Evolutionary conservation across 2,329 filamentous ascomycete species (phyloP), one percentile per base, ranked within the genome.

Genomic region (Verticillium longisporum): DNA sequence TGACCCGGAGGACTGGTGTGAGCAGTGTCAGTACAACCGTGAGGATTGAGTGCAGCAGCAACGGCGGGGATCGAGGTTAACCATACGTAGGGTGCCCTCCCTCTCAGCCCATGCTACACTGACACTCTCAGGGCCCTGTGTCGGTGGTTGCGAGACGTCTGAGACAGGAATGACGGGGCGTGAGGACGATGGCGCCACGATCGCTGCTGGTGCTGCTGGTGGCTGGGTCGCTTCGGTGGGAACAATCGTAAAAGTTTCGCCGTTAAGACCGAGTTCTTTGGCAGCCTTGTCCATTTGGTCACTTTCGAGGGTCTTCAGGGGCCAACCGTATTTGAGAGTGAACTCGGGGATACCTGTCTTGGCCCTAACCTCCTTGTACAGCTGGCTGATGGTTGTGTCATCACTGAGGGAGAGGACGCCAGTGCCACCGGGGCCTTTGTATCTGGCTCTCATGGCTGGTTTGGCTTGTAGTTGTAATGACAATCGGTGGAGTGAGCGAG

Each of bases 291-390:
- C 69, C 65, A 75, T 72, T 61, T 84, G 79, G 34, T 83, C 80
- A 10, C 88, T 77, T 38, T 86, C 80, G 15, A 98, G 81, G 0
- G 85, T 79, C 69, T 88, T 86, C 31, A 91, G 88, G 1, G 94
- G 94, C 68, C 90, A 96, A 38, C 92, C 92, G 75, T 89, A 91
- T 78, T 95, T 97, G 64, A 96, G 78, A 54, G 89, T 84, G 69
- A 94, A 92, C 14, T 80, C 78, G 6, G 79, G 69, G 15, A 94
- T 79, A 4, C 83, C 83, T 1, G 90, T 91, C 68, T 85, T 84
- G 57, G 83, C 76, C 58, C 80, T 80, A 68, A 93, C 86, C 57
- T 83, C 78, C 4, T 80, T 71, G 56, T 88, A 77, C 1, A 93
- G 79, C 59, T 87, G 80, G 56, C 76, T 77, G 55, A 91, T 81